These are phyloP conservation scores for Xerocomus potaroensis DNA, from an alignment of 768 basidiomycete species.

Conservation along the genomic window DNA sequence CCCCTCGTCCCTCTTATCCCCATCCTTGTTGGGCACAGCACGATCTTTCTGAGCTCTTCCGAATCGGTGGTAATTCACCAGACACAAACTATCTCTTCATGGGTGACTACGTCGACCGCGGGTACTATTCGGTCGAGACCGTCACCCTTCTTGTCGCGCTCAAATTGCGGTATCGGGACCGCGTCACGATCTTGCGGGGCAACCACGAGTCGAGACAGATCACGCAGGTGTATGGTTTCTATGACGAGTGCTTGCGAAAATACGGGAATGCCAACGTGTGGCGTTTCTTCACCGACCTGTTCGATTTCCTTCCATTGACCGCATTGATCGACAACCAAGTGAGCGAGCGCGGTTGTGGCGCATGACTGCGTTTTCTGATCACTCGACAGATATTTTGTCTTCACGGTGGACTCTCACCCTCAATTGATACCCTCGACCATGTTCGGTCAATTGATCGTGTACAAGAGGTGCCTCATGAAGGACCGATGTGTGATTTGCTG, in stretches of 20 bases:
- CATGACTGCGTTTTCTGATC: conserved; percentile 7
- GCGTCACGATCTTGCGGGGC: conserved; percentile 95
- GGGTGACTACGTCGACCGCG: conserved; percentile 99
- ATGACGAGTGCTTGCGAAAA: conserved; percentile 99
- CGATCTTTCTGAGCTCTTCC: conserved; percentile 97
- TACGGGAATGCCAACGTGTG: conserved; percentile 99
- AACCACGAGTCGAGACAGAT: conserved; percentile 99
- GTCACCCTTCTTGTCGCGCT: conserved; percentile 95
- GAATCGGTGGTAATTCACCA: conserved; percentile 97
- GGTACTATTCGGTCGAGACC: conserved; percentile 99
- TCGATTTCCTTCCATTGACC: conserved; percentile 95
- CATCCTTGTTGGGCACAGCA: conserved; percentile 55
- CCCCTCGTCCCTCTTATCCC: conserved; percentile 7
- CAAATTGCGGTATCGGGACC: conserved; percentile 96
- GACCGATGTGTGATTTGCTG: conserved; percentile 98
- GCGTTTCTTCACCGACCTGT: conserved; percentile 98
- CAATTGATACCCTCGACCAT: conserved; percentile 99
- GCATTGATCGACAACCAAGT: conserved; percentile 99
- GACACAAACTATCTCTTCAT: conserved; percentile 99
- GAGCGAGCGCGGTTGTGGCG: conserved; percentile 34
- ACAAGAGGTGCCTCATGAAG: conserved; percentile 99
- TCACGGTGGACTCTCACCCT: conserved; percentile 95
- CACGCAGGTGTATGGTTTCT: conserved; percentile 99
- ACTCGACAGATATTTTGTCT: conserved; percentile 88
- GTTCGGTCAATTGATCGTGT: conserved; percentile 98